Conservation (phyloP, 495 filamentous ascomycete genomes). For the Lepraria neglecta region DNA sequence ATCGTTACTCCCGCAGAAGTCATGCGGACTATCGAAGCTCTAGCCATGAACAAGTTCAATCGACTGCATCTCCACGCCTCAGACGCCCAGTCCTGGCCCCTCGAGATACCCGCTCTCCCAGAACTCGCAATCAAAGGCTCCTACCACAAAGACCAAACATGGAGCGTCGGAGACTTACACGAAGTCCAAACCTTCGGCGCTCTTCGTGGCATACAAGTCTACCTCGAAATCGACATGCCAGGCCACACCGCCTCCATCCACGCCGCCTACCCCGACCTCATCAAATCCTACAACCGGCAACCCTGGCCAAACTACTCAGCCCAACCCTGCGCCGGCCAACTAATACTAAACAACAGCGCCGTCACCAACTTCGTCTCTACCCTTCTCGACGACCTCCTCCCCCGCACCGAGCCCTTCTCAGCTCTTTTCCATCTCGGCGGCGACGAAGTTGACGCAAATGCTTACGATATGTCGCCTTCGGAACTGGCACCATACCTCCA, state of each 20-base stretch:
- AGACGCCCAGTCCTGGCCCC: constrained; percentile 75
- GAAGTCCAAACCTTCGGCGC: constrained; percentile 59
- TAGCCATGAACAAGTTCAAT: constrained; percentile 74
- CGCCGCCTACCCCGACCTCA: constrained; percentile 60
- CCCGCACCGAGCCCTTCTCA: constrained; percentile 56
- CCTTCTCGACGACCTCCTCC: constrained; percentile 63
- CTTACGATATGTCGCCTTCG: constrained; percentile 61
- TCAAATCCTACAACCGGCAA: constrained; percentile 59
- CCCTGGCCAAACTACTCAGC: constrained; percentile 63
- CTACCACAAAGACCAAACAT: constrained; percentile 54
- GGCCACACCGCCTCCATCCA: constrained; percentile 65
- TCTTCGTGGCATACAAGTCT: constrained; percentile 60
- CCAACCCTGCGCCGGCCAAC: constrained; percentile 68
- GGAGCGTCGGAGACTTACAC: constrained; percentile 54
- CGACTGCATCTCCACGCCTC: constrained; percentile 70
- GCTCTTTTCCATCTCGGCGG: constrained; percentile 78
- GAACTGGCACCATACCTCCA: constrained; percentile 67
- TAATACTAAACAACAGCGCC: constrained; percentile 62
- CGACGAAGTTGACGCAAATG: constrained; percentile 71
- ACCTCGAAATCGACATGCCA: constrained; percentile 74
- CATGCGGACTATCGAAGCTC: constrained; percentile 60
- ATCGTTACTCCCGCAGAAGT: constrained; percentile 58
- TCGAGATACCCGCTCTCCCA: constrained; percentile 66
- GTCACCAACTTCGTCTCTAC: constrained; percentile 61
- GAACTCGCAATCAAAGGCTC: constrained; percentile 60